Percentiles rank a stretch among this genome's conserved stretches.
Conservation (phyloP, 2,329 filamentous ascomycete genomes). For the Pseudogymnoascus sp. region DNA sequence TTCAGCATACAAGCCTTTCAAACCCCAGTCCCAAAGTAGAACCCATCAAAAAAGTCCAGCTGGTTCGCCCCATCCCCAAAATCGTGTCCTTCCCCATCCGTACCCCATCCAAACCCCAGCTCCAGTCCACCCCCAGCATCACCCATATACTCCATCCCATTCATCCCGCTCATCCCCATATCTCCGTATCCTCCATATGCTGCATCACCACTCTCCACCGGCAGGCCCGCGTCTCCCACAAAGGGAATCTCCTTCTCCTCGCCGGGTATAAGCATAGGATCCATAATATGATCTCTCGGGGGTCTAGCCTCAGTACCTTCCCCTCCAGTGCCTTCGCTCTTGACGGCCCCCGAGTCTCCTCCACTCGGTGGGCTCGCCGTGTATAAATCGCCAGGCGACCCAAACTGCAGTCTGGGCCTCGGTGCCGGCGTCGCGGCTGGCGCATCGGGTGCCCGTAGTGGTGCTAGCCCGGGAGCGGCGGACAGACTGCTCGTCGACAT, state of each 20-base stretch:
- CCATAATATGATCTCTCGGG: neutral
- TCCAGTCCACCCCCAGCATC: slow-evolving; percentile 11
- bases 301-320: neutral
- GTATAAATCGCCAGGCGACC: neutral
- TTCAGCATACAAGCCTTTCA: neutral
- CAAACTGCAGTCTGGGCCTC: neutral
- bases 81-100: slow-evolving; percentile 13
- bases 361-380: neutral
- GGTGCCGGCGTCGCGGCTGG: neutral
- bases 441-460: neutral
- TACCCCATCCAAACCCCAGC: slow-evolving; percentile 13
- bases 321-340: neutral
- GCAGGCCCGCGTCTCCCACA: neutral
- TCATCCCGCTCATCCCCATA: slow-evolving; percentile 16
- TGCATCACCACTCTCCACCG: neutral
- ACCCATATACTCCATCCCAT: slow-evolving; percentile 3
- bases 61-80: slow-evolving; percentile 12
- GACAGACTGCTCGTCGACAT: slow-evolving; percentile 80
- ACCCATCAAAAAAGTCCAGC: slow-evolving; percentile 40
- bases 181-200: slow-evolving; percentile 22
- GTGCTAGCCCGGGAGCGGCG: neutral
- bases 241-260: neutral
- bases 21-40: slow-evolving; percentile 37
- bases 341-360: neutral
- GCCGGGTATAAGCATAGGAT: neutral